Base-by-base conservation (phyloP, 2,329 filamentous ascomycete species). In the Aspergillus tanneri region DNA sequence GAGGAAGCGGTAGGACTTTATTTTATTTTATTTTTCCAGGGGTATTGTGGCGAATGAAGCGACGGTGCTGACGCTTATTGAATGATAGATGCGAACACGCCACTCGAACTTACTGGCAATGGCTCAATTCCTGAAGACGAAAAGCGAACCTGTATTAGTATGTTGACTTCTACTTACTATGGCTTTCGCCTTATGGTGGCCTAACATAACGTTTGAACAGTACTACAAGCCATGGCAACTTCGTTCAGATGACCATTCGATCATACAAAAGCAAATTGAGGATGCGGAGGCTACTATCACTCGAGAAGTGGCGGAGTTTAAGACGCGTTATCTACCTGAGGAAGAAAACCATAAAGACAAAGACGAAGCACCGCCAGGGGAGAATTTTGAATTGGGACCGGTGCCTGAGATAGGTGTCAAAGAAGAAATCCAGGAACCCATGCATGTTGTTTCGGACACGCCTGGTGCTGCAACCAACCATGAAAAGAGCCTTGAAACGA, bases 181-280 rank as follows among this genome's bases (percentile, higher is more conserved):
- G n/a, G 18, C 1, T 16, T 37, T 44, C 43, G 43, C 36, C 54
- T 46, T 12, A 45, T 18, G 19, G 12, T 5, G 11, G 19, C 42
- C n/a, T 41, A 18, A 40, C 12, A 21, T 18, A 32, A 56, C 30
- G 16, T 30, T 10, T 46, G 7, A 34, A 10, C 55, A 96, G 90
- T 92, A 87, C 68, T 96, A 93, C 69, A 84, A 86, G 37, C 92
- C 92, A 0, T 95, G 87, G 86, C 84, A 90, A 59, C 76, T 88
- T 47, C 83, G 82, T 24, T 67, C 74, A 4, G 77, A 81, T 36
- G 86, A 96, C 66, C 82, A 91, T 67, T 79, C 83, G 4, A 76
- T 70, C 9, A 88, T 96, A 63, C 79, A 84, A 37, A 73, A 79
- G 4, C 91, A 96, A 67, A 77, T 89, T 22, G 75, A 78, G 38